Conservation (phyloP, 2,329 filamentous ascomycete species). For the Cryoendolithus antarcticus region DNA sequence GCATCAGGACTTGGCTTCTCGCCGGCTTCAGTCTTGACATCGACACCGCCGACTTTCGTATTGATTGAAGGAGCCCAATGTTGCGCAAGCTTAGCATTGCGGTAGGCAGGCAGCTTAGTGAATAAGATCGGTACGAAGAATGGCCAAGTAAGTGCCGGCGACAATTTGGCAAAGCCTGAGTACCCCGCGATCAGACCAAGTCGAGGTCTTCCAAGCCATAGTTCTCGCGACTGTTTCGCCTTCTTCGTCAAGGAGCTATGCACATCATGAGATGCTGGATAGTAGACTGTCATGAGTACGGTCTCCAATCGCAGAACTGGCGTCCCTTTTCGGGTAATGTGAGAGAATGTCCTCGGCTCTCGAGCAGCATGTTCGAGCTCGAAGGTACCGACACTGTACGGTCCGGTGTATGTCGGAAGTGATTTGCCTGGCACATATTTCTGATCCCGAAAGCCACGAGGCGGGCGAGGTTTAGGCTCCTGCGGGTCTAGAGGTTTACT, state of each 20-base stretch:
- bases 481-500: conserved; percentile 29
- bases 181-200: conserved; percentile 47
- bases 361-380: conserved; percentile 42
- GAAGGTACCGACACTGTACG: conserved; percentile 41
- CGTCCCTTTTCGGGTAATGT: conserved; percentile 36
- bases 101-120: conserved; percentile 52
- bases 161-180: conserved; percentile 45
- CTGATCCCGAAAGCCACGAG: conserved; percentile 36
- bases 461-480: conserved; percentile 37
- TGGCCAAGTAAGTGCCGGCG: conserved; percentile 34
- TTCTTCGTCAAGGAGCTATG: conserved; percentile 15
- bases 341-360: conserved; percentile 35
- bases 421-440: conserved; percentile 31
- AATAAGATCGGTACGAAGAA: conserved; percentile 49
- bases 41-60: conserved; percentile 27
- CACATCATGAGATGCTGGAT: conserved; percentile 39
- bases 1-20: conserved; percentile 23
- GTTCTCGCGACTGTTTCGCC: conserved; percentile 38
- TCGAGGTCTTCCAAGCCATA: conserved; percentile 51
- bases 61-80: conserved; percentile 35
- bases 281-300: conserved; percentile 54
- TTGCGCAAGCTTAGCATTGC: conserved; percentile 47
- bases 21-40: conserved; percentile 31
- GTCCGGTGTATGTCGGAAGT: conserved; percentile 40
- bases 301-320: conserved; percentile 44